Base-by-base conservation (phyloP, 345 rosid genomes). In the Turnera subulata region DNA sequence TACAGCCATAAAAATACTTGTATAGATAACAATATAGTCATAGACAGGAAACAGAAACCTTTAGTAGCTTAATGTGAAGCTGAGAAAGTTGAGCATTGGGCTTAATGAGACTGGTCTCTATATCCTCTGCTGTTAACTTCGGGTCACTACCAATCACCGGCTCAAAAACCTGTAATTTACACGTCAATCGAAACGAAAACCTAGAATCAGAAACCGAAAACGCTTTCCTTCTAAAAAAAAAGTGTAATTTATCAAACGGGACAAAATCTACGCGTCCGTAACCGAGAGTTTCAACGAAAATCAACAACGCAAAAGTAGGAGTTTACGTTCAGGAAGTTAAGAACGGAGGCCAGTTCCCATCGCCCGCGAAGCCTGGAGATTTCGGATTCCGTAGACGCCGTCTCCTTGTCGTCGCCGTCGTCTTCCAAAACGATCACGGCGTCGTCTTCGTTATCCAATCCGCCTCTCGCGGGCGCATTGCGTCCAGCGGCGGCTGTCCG, bases 271-370 rank as follows among this genome's bases (percentile, higher is more conserved):
- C 9, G 5, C 4, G 33, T 56, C 21, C 6, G 16, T 4, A 6
- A 17, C 14, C 16, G 21, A 50, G 35, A 29, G 35, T 8, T 29
- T 29, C 35, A 29, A 20, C 7, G 26, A 15, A 15, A 32, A 19
- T 0, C 2, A 46, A 22, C 8, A 1, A 46, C 21, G 1, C 22
- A 40, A 12, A 8, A 6, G 46, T 22, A 25, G 25, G 25, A 43
- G 59, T 62, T 59, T 66, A 88, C 98, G 42, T 65, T 79, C 10
- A 91, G 60, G 68, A 91, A 91, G 70, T 86, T 88, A 59, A 91
- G 86, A 70, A 86, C 90, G 13, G 90, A 88, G 25, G 98, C 98
- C 24, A 91, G 88, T 64, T 91, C 96, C 98, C 98, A 91, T 46
- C 83, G 78, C 48, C 77, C 73, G 40, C 98, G 96, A 56, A 91